Conservation (phyloP, 1,139 yeast species). For the Suhomyces chickasaworum region DNA sequence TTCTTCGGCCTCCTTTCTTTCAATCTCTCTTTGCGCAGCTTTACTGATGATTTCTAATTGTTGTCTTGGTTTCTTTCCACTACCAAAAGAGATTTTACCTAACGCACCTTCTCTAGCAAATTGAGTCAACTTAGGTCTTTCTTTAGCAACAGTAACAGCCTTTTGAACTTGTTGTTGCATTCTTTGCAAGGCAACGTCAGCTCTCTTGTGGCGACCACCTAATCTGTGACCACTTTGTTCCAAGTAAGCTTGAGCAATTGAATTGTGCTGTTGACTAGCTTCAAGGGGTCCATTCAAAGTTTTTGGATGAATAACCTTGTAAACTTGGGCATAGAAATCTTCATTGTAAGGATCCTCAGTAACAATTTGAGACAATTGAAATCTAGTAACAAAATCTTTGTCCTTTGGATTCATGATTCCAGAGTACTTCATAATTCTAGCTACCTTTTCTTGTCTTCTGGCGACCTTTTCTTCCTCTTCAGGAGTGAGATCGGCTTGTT, state of each 20-base stretch:
- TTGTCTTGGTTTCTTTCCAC: conserved; percentile 87
- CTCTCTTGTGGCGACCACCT: conserved; percentile 84
- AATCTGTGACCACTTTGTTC: conserved; percentile 91
- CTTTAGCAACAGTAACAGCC: conserved; percentile 94
- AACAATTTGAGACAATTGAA: conserved; percentile 92
- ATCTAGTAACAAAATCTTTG: conserved; percentile 90
- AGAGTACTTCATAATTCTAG: conserved; percentile 76
- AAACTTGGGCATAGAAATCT: conserved; percentile 94
- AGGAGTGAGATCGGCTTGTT: conserved; percentile 40
- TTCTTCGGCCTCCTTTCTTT: conserved; percentile 34
- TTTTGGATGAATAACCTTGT: conserved; percentile 75
- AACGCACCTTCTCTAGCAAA: conserved; percentile 84
- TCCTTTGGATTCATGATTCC: conserved; percentile 98
- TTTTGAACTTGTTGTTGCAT: conserved; percentile 98
- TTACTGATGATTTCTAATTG: conserved; percentile 70
- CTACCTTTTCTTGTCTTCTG: conserved; percentile 76
- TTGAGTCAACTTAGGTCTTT: conserved; percentile 74
- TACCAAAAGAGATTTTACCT: conserved; percentile 82
- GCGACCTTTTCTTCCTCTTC: conserved; percentile 58
- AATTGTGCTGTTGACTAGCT: conserved; percentile 49
- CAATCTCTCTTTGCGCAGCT: conserved; percentile 52
- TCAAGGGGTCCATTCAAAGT: conserved; percentile 49
- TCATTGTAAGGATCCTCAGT: conserved; percentile 97
- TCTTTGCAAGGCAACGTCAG: conserved; percentile 93
- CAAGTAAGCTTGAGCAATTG: conserved; percentile 92